Percentiles rank a stretch among this genome's conserved stretches.
phyloP scores from a whole-genome alignment of 164 flowering plant genomes.

The Kingdonia uniflora region DNA sequence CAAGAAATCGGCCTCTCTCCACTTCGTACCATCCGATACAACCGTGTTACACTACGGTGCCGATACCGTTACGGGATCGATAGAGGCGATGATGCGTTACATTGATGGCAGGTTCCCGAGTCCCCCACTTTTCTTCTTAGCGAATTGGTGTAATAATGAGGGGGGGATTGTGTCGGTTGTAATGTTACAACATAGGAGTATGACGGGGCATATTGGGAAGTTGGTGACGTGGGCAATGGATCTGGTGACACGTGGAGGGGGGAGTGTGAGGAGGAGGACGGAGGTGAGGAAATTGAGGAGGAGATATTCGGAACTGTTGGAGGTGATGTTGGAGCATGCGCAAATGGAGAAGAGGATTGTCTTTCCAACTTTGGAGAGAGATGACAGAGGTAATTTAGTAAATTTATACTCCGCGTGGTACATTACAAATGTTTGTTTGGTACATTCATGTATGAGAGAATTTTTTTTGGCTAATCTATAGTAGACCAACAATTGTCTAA shows the following conservation, averaged over 20 bases:
- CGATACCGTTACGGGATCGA: slow-evolving; percentile 39
- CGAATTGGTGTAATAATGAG: slow-evolving; percentile 5
- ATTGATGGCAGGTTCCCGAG: slow-evolving; percentile 49
- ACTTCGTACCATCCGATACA: slow-evolving; percentile 19
- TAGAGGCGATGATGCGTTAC: slow-evolving; percentile 27
- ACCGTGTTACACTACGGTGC: slow-evolving; percentile 23
- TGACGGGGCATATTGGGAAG: slow-evolving; percentile 49
- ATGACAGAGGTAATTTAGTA: slow-evolving; percentile 45
- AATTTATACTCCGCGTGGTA: too few relatives aligned
- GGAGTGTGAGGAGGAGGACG: slow-evolving; percentile 46
- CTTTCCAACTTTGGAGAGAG: slow-evolving; percentile 39
- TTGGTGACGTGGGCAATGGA: slow-evolving; percentile 62
- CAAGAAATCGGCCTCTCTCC: slow-evolving; percentile 24
- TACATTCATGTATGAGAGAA: too few relatives aligned
- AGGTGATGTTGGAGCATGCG: slow-evolving; percentile 63
- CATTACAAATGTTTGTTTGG: too few relatives aligned
- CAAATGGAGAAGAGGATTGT: slow-evolving; percentile 64
- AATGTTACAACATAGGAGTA: slow-evolving; percentile 52
- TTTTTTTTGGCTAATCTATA: too few relatives aligned
- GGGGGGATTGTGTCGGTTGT: slow-evolving; percentile 31
- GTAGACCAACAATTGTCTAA: too few relatives aligned
- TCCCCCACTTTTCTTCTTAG: slow-evolving; percentile 25
- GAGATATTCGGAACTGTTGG: slow-evolving; percentile 38
- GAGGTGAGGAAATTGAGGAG: slow-evolving; percentile 58
- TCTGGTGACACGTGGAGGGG: slow-evolving; percentile 35